Percentiles rank a stretch among this genome's conserved stretches.
Conservation (phyloP, 2,329 filamentous ascomycete genomes). For the Colletotrichum echinochloae region DNA sequence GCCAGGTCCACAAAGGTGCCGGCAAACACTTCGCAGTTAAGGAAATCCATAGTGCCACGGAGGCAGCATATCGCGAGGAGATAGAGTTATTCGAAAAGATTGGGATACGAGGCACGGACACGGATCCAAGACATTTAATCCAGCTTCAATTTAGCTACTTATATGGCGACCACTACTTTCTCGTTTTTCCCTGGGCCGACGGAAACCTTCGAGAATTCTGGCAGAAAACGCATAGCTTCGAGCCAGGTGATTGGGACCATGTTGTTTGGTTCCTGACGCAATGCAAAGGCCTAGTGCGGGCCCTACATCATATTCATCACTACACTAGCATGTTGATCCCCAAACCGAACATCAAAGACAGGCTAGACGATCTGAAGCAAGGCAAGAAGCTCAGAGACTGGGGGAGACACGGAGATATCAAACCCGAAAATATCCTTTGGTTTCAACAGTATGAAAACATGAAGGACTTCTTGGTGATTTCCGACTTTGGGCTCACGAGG, state of each 20-base stretch:
- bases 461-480: neutral
- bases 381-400: neutral
- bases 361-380: neutral
- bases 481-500: constrained; percentile 12
- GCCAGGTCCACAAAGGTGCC: neutral
- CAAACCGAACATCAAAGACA: neutral
- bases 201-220: constrained; percentile 21
- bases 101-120: neutral
- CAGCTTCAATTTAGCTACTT: constrained; percentile 1
- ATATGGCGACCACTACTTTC: constrained; percentile 14
- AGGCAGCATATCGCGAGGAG: neutral
- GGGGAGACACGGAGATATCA: constrained; percentile 41
- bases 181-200: constrained; percentile 41
- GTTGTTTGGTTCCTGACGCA: neutral
- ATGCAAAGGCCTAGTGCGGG: neutral
- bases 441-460: constrained; percentile 11
- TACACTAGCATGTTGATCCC: neutral
- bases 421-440: constrained; percentile 41
- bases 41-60: neutral
- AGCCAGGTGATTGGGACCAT: neutral
- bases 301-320: neutral
- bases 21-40: neutral
- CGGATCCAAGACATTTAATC: neutral
- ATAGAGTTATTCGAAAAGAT: neutral
- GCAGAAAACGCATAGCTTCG: neutral